Base-by-base conservation (phyloP, 768 basidiomycete species). In the Chiua virens region DNA sequence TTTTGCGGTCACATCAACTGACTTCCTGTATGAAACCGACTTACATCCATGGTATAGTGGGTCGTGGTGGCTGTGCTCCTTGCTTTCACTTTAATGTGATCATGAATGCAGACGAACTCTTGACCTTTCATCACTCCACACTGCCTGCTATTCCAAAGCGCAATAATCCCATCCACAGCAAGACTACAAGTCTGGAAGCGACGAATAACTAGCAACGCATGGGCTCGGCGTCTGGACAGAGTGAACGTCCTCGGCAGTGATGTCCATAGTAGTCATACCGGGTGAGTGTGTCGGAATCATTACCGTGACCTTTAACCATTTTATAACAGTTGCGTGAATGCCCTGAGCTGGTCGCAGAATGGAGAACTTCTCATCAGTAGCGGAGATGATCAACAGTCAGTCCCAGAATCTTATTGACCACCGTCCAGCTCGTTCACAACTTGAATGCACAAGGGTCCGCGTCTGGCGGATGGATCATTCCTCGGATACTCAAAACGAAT, bases 301-400 rank as follows among this genome's bases (percentile, higher is more conserved):
- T 15, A 17, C 42, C 42, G 23, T 13, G 28, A 22, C 37, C 10
- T 39, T 42, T 43, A 14, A 47, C 42, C 23, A 23, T 21, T 18
- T n/a, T n/a, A n/a, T 34, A 8, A 53, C 42, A 88, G 87, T 47
- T 90, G 88, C 57, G 86, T 89, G 27, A 92, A 91, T 61, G 85
- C 89, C 28, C 58, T 90, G 32, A 84, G 81, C 53, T 91, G 89
- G 89, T 80, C 85, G 3, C 72, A 72, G 42, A 76, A 80, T 48
- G 89, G 87, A 3, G 76, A 83, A 49, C 54, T 87, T 15, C 72
- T 91, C 36, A 64, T 92, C 18, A 86, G 79, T 57, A 85, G 81
- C 20, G 86, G 88, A 20, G 89, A 91, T 61, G 88, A 91, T 62
- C 81, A 77, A 38, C 86, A 85, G 81, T 80, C 49, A 41, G 76